A percentile compares a stretch with the other conserved stretches of the same genome.
These are phyloP conservation scores for Aspergillus baeticus DNA, from an alignment of 495 filamentous ascomycete genomes.

Conservation along the genomic window DNA sequence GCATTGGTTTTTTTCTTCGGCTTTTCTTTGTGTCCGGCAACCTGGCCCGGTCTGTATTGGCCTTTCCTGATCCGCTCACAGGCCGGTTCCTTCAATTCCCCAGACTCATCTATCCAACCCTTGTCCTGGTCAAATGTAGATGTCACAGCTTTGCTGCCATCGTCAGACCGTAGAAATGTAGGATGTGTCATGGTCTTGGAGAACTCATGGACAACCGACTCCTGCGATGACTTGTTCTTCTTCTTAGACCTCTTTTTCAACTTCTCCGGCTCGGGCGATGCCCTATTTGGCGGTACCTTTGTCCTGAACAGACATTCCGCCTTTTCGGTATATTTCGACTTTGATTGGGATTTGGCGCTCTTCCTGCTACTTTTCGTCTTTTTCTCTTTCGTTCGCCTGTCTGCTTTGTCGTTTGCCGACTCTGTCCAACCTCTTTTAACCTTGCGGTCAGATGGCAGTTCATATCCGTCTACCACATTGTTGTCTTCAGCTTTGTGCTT, in stretches of 20 bases:
- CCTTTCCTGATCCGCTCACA: conserved; percentile 34
- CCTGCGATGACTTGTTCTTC: conserved; percentile 51
- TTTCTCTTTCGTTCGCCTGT: conserved; percentile 46
- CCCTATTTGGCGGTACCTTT: conserved; percentile 64
- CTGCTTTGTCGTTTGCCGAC: conserved; percentile 50
- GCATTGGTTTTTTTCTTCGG: conserved; percentile 4
- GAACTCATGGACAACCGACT: conserved; percentile 77
- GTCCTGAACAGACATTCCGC: conserved; percentile 80
- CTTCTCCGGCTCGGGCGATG: conserved; percentile 36
- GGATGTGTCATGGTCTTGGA: conserved; percentile 73
- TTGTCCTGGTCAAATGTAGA: conserved; percentile 60
- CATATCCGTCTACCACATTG: conserved; percentile 64
- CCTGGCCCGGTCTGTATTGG: conserved; percentile 35
- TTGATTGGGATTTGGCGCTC: conserved; percentile 55
- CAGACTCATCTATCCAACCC: conserved; percentile 84
- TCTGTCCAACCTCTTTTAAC: conserved; percentile 93
- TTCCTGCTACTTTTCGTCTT: conserved; percentile 53
- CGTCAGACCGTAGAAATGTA: conserved; percentile 62
- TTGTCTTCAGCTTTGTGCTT: conserved; percentile 65
- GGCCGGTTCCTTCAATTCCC: conserved; percentile 66
- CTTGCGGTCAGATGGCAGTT: conserved; percentile 69
- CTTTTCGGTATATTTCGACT: conserved; percentile 76
- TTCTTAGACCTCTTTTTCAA: conserved; percentile 44
- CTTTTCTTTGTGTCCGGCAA: conserved; percentile 39
- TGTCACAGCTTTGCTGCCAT: conserved; percentile 31